A percentile compares a stretch with the other conserved stretches of the same genome.
phyloP scores from a whole-genome alignment of 257 asterid species.

The Handroanthus guayacan region DNA sequence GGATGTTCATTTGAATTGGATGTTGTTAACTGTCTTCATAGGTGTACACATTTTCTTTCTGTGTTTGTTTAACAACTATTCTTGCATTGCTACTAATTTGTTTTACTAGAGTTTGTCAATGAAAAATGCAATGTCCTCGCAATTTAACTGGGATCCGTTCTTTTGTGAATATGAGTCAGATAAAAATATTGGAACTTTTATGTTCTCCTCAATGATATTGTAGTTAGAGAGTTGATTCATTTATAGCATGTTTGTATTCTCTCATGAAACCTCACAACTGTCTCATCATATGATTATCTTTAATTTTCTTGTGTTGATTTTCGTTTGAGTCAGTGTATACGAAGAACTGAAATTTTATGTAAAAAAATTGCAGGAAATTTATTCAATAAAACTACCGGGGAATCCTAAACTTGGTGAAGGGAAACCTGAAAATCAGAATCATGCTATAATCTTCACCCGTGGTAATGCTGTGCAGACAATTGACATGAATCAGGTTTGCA shows the following conservation, averaged over 20 bases:
- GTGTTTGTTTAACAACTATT: not conserved
- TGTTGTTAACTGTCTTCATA: conserved; percentile 6
- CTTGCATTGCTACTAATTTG: not conserved
- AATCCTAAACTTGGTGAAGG: conserved; percentile 99
- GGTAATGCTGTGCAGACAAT: conserved; percentile 98
- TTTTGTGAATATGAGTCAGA: not conserved
- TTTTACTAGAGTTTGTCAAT: conserved; percentile 13
- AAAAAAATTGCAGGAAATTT: conserved; percentile 72
- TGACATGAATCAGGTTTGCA: conserved; percentile 97
- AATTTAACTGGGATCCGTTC: not conserved
- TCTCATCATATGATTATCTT: conserved; percentile 25
- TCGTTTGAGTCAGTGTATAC: conserved; percentile 29
- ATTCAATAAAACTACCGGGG: conserved; percentile 94
- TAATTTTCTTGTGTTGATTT: conserved; percentile 22
- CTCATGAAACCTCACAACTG: not conserved
- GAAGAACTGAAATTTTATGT: conserved; percentile 18
- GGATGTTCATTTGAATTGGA: not conserved
- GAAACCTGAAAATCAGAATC: conserved; percentile 99
- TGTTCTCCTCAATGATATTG: conserved; percentile 7
- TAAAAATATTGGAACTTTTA: not conserved
- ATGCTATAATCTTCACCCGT: conserved; percentile 91
- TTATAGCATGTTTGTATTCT: not conserved
- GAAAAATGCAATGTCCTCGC: not conserved
- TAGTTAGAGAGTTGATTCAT: conserved; percentile 5
- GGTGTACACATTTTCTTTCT: conserved; percentile 13